Evolutionary conservation across 306 rosid genomes (phyloP).

Genomic region (Abrus pulchellus): DNA sequence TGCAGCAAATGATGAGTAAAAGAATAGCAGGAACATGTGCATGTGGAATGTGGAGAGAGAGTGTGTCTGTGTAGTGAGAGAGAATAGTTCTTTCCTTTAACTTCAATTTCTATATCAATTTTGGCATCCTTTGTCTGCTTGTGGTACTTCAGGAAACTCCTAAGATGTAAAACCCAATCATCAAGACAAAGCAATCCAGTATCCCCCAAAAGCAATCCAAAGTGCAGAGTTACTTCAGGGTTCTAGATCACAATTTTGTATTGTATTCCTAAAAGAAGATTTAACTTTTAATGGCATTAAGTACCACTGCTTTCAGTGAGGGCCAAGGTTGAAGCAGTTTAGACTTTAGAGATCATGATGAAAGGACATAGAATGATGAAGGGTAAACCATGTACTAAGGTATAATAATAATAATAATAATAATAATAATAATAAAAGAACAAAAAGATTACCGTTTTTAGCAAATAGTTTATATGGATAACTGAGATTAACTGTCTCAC

Average conservation of each 20-base stretch:
- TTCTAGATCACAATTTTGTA: conserved; percentile 47
- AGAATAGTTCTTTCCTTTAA: conserved; percentile 21
- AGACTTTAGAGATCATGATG: conserved; percentile 35
- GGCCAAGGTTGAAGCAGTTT: conserved; percentile 46
- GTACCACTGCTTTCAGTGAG: conserved; percentile 47
- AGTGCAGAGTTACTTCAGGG: conserved; percentile 48
- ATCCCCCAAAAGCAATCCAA: conserved; percentile 25
- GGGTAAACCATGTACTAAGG: conserved; percentile 14
- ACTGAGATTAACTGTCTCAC: conserved; percentile 43
- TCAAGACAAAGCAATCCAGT: conserved; percentile 46
- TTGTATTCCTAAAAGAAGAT: conserved; percentile 35
- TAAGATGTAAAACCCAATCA: conserved; percentile 60
- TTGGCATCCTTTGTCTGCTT: conserved; percentile 58
- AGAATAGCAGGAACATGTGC: conserved; percentile 54
- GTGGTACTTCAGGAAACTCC: conserved; percentile 66
- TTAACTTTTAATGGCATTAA: conserved; percentile 58
- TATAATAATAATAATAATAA: not conserved
- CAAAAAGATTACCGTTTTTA: conserved; percentile 32
- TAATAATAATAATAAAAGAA: not conserved
- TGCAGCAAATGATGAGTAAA: conserved; percentile 46
- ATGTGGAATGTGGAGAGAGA: conserved; percentile 42
- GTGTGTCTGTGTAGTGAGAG: conserved; percentile 6
- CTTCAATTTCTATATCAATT: conserved; percentile 54
- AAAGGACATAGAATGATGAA: conserved; percentile 26
- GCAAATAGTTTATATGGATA: conserved; percentile 31